phyloP scores from a whole-genome alignment of 495 filamentous ascomycete species.

The Jackrogersella multiformis region DNA sequence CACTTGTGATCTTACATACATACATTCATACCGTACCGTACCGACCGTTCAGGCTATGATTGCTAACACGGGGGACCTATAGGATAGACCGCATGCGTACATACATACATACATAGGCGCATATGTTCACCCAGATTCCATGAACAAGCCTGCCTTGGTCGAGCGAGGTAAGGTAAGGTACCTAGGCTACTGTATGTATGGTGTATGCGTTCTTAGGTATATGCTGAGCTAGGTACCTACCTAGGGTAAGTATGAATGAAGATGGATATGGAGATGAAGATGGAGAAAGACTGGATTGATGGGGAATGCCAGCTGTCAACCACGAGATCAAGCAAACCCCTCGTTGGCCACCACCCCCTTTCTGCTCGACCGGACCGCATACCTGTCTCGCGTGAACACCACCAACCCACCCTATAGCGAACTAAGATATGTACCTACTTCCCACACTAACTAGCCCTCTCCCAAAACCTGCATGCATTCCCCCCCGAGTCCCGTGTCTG shows the following conservation, averaged over 20 bases:
- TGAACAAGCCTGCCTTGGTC: constrained; percentile 30
- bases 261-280: not conserved
- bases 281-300: no score
- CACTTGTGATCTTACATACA: constrained; percentile 38
- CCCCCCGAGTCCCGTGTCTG: constrained; percentile 37
- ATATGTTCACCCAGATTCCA: no score
- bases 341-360: constrained; percentile 26
- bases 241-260: not conserved
- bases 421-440: constrained; percentile 5
- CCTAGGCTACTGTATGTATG: constrained; percentile 8
- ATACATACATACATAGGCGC: constrained; percentile 7
- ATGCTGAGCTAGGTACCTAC: no score
- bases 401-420: constrained; percentile 23
- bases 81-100: not conserved
- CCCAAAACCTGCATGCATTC: constrained; percentile 31
- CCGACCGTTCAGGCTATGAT: not conserved
- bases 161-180: constrained; percentile 31
- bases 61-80: constrained; percentile 1
- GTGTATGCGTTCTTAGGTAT: no score
- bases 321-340: constrained; percentile 35
- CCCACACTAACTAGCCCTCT: constrained; percentile 16
- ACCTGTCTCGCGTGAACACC: constrained; percentile 42
- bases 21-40: constrained; percentile 20
- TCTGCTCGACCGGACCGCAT: constrained; percentile 31
- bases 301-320: constrained; percentile 37